Percentiles rank a stretch among this genome's conserved stretches.
Evolutionary conservation across 2,329 filamentous ascomycete genomes (phyloP).

Genomic region (Hypocreales sp.): DNA sequence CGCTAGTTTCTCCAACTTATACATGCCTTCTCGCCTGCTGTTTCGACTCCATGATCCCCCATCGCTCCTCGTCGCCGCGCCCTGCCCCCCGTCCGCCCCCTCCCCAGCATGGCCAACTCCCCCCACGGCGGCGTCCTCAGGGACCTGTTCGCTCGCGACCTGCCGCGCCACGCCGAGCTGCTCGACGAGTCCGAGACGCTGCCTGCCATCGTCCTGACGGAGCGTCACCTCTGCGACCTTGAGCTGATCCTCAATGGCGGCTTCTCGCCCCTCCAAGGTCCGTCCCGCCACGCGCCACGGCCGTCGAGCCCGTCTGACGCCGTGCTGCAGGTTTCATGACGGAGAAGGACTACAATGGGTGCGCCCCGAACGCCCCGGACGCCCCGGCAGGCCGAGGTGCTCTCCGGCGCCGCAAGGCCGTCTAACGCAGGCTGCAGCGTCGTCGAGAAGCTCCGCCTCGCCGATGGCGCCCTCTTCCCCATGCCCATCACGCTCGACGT

Average conservation of each 20-base stretch:
- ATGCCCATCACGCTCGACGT: conserved; percentile 96
- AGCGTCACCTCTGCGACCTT: conserved; percentile 94
- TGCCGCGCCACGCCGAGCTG: conserved; percentile 66
- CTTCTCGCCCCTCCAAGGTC: conserved; percentile 94
- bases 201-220: conserved; percentile 68
- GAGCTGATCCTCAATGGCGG: conserved; percentile 95
- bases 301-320: background rate
- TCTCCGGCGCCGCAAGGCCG: too few relatives aligned
- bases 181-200: conserved; percentile 71
- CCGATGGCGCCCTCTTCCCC: conserved; percentile 79
- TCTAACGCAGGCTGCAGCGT: too few relatives aligned
- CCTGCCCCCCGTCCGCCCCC: too few relatives aligned
- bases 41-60: too few relatives aligned
- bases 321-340: conserved; percentile 70
- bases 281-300: conserved; percentile 14
- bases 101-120: conserved; percentile 52
- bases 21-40: too few relatives aligned
- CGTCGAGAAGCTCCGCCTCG: conserved; percentile 74
- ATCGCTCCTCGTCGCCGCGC: too few relatives aligned
- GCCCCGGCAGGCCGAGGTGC: too few relatives aligned
- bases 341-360: conserved; percentile 93
- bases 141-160: conserved; percentile 91
- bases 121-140: conserved; percentile 91
- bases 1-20: background rate
- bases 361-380: too few relatives aligned